Evolutionary conservation across 331 rosid genomes (phyloP).

Genomic region (Stylosanthes scabra): DNA sequence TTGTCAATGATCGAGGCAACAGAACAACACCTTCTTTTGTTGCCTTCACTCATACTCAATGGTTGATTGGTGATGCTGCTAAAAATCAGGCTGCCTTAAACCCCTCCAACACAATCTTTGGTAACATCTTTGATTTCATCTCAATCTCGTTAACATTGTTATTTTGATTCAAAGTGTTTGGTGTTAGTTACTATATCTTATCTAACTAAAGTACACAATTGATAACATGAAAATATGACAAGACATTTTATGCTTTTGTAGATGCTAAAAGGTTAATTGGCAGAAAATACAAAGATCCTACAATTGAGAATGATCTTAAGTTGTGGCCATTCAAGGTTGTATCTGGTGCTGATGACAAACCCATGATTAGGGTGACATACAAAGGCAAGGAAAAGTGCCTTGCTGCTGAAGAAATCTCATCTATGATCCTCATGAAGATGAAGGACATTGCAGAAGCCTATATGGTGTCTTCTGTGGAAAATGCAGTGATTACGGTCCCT

Average conservation of each 20-base stretch:
- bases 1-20: slow-evolving; percentile 21
- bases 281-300: neutral
- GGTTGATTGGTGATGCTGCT: slow-evolving; percentile 16
- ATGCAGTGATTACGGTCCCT: slow-evolving; percentile 7
- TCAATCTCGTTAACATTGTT: neutral
- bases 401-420: slow-evolving; percentile 24
- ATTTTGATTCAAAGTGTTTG: no score
- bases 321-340: slow-evolving; percentile 21
- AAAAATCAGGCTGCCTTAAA: neutral
- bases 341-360: slow-evolving; percentile 1
- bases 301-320: neutral
- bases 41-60: neutral
- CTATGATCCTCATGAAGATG: slow-evolving; percentile 17
- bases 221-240: no score
- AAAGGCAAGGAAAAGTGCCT: slow-evolving; percentile 4
- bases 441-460: slow-evolving; percentile 20
- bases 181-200: neutral
- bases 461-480: neutral
- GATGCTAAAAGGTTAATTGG: slow-evolving; percentile 33
- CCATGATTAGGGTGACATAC: neutral
- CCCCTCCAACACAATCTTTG: slow-evolving; percentile 12
- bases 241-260: neutral
- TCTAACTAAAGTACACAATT: no score
- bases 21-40: slow-evolving; percentile 3
- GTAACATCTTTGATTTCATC: neutral